A percentile compares a stretch with the other conserved stretches of the same genome.
These are phyloP conservation scores for Arctostaphylos glauca DNA, from an alignment of 148 eudicot genomes.

Conservation along the genomic window DNA sequence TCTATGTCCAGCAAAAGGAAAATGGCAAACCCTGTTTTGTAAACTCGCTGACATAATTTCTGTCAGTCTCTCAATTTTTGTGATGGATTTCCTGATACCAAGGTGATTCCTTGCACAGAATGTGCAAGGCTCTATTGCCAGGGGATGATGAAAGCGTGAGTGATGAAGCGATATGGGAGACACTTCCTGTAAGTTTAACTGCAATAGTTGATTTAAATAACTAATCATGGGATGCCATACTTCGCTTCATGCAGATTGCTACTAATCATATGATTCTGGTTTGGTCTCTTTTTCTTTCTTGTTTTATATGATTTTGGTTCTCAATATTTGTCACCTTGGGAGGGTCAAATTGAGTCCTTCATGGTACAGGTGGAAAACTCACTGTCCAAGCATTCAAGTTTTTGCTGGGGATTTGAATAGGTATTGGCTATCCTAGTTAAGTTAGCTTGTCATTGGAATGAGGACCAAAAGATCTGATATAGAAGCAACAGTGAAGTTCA, in stretches of 20 bases:
- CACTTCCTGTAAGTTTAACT: conserved; percentile 76
- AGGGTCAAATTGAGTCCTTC: neutral
- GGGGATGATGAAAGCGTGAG: conserved; percentile 91
- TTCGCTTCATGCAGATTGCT: neutral
- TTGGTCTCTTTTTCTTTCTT: neutral
- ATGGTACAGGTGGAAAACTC: neutral
- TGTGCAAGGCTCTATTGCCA: conserved; percentile 95
- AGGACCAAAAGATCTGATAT: neutral
- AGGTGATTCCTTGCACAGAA: conserved; percentile 39
- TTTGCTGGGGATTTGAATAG: neutral
- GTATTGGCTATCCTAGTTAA: neutral
- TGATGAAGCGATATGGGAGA: conserved; percentile 97
- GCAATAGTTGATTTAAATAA: neutral
- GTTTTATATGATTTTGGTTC: neutral
- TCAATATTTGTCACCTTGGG: neutral
- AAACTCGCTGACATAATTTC: neutral
- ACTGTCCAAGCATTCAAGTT: neutral
- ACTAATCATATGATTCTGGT: neutral
- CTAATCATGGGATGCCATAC: neutral
- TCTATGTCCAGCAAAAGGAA: neutral
- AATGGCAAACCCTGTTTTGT: neutral
- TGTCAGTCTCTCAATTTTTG: neutral
- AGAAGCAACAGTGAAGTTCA: neutral
- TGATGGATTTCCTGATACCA: conserved; percentile 5
- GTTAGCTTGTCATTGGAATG: neutral